phyloP scores from a whole-genome alignment of 1,284 basidiomycete genomes.

The Laetiporus sulphureus region DNA sequence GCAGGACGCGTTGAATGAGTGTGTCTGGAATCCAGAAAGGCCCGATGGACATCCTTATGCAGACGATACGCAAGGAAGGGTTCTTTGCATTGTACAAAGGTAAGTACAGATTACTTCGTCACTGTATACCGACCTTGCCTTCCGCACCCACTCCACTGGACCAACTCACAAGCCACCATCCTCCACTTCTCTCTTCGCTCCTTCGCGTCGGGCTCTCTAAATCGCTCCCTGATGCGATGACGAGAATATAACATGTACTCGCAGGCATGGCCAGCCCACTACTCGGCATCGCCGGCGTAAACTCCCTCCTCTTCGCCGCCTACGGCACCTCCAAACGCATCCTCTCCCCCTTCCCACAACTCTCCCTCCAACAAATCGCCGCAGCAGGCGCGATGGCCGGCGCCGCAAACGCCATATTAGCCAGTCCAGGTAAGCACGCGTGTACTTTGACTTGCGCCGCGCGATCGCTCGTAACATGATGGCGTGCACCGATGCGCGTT shows the following conservation, averaged over 20 bases:
- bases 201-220: no score
- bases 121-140: no score
- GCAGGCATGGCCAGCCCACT: slow-evolving; percentile 88
- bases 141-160: no score
- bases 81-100: slow-evolving; percentile 92
- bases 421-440: slow-evolving; percentile 74
- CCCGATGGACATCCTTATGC: slow-evolving; percentile 80
- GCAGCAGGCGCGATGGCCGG: slow-evolving; percentile 89
- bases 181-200: neutral
- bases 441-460: no score
- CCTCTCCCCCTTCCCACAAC: slow-evolving; percentile 82
- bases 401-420: slow-evolving; percentile 81
- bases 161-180: neutral
- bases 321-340: slow-evolving; percentile 79
- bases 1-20: neutral
- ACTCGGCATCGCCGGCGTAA: slow-evolving; percentile 93
- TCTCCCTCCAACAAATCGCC: slow-evolving; percentile 76
- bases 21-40: slow-evolving; percentile 57
- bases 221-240: no score
- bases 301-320: slow-evolving; percentile 90
- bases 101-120: neutral
- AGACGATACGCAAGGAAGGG: slow-evolving; percentile 84
- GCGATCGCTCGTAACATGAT: no score
- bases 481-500: no score
- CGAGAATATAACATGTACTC: no score